Evolutionary conservation across 495 filamentous ascomycete genomes (phyloP).

Genomic region (Xylaria palmicola): DNA sequence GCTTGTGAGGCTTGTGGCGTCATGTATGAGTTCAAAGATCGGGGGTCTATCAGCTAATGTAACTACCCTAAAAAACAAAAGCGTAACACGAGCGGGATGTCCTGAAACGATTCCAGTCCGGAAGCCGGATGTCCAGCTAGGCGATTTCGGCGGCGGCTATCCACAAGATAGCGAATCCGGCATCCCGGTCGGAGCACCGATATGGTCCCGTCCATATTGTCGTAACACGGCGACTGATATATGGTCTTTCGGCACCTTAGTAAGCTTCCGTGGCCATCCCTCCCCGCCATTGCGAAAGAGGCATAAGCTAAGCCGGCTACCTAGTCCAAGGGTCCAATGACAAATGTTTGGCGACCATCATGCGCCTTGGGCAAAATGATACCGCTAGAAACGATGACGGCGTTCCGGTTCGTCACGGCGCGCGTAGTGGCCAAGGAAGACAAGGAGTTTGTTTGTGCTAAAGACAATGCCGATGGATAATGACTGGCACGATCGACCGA

Average conservation of each 20-base stretch:
- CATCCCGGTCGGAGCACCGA: not conserved
- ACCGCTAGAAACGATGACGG: not conserved
- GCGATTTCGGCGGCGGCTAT: not conserved
- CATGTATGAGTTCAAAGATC: not conserved
- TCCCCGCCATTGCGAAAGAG: not conserved
- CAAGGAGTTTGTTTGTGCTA: not conserved
- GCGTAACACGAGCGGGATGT: not conserved
- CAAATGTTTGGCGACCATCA: not conserved
- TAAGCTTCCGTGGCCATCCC: not conserved
- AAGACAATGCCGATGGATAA: not conserved
- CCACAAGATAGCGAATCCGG: not conserved
- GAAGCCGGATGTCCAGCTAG: not conserved
- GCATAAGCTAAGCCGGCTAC: too few relatives aligned
- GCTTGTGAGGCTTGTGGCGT: not conserved
- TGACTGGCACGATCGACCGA: not conserved
- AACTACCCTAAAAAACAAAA: not conserved
- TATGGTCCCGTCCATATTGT: not conserved
- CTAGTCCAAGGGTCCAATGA: not conserved
- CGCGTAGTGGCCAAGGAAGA: not conserved
- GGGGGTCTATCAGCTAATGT: too few relatives aligned
- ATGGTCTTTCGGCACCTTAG: not conserved
- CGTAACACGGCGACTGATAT: not conserved
- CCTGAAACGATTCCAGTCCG: not conserved
- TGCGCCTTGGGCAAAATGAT: not conserved
- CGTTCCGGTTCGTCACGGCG: not conserved